Percentiles rank a stretch among this genome's conserved stretches.
Conservation (phyloP, 352 stramenopile genomes). For the Phytophthora boehmeriae region DNA sequence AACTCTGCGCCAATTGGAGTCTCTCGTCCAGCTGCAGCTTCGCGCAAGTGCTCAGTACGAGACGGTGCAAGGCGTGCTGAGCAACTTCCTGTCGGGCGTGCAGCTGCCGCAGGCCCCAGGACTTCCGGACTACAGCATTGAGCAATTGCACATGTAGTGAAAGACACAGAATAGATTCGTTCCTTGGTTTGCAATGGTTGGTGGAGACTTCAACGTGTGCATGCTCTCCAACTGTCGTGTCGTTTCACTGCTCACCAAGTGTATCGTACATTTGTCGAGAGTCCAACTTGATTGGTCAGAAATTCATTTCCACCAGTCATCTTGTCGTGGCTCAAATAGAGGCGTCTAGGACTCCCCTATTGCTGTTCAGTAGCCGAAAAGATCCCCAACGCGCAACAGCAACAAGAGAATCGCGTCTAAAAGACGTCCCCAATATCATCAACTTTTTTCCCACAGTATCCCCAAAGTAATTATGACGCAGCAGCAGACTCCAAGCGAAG, state of each 20-base stretch:
- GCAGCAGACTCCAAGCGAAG: constrained; percentile 31
- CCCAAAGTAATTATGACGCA: constrained; percentile 34
- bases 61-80: constrained; percentile 71
- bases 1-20: constrained; percentile 54
- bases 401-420: background rate
- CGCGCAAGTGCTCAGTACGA: constrained; percentile 64
- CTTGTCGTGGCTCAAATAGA: background rate
- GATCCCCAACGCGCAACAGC: background rate
- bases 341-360: background rate
- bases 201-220: constrained; percentile 1
- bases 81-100: constrained; percentile 80
- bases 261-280: background rate
- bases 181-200: constrained; percentile 5
- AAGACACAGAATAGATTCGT: constrained; percentile 34
- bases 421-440: too few relatives aligned
- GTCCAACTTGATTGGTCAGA: background rate
- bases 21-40: constrained; percentile 64
- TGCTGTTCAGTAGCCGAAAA: constrained; percentile 1
- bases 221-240: background rate
- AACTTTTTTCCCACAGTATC: too few relatives aligned
- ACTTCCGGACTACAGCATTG: constrained; percentile 81
- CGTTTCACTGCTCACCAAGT: background rate
- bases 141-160: constrained; percentile 70
- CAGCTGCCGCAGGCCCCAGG: constrained; percentile 64
- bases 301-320: background rate